These are phyloP conservation scores for Hanseniaspora sp. DNA, from an alignment of 1,139 yeast species.

Conservation along the genomic window DNA sequence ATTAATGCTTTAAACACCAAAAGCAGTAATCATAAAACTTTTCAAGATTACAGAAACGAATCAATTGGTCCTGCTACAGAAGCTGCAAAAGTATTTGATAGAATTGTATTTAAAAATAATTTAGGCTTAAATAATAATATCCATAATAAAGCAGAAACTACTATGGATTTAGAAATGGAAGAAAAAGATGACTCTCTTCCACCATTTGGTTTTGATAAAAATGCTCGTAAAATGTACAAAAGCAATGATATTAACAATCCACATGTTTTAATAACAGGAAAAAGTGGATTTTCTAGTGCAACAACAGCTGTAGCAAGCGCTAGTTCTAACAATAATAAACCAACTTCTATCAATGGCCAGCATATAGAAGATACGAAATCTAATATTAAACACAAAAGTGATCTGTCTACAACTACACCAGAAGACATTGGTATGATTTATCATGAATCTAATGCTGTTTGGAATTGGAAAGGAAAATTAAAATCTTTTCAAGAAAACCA, in stretches of 20 bases:
- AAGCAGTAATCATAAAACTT: neutral
- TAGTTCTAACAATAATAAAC: neutral
- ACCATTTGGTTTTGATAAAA: neutral
- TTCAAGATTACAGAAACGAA: neutral
- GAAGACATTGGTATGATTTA: conserved; percentile 27
- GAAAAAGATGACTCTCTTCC: conserved; percentile 9
- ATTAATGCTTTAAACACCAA: conserved; percentile 8
- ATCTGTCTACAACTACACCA: conserved; percentile 24
- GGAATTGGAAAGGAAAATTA: conserved; percentile 19
- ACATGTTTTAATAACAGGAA: conserved; percentile 5
- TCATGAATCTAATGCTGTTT: conserved; percentile 24
- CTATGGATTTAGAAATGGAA: neutral
- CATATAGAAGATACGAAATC: neutral
- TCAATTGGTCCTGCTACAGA: conserved; percentile 15
- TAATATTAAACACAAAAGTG: conserved; percentile 1
- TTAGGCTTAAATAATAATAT: neutral
- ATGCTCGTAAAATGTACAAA: neutral
- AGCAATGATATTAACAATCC: neutral
- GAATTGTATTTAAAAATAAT: neutral
- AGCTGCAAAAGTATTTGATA: conserved; percentile 13
- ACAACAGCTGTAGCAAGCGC: conserved; percentile 16
- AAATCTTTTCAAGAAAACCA: neutral
- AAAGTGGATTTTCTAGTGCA: conserved; percentile 15
- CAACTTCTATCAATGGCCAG: neutral
- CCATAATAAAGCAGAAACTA: neutral